Evolutionary conservation across 2,329 filamentous ascomycete genomes (phyloP).

Genomic region (Pezicula rhizophila): DNA sequence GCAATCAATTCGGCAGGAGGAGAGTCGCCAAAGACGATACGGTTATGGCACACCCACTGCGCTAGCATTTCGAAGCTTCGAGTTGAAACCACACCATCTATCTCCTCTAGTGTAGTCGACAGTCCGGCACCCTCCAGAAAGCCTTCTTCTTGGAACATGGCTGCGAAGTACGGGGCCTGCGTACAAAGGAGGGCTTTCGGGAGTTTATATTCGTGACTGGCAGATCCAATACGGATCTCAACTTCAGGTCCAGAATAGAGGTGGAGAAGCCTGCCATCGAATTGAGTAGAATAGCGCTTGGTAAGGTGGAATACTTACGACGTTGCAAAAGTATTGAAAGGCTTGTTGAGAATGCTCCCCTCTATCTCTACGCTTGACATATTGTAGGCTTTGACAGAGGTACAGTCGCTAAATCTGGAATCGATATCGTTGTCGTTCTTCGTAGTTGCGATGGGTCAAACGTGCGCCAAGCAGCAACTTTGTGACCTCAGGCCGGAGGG

Average conservation of each 20-base stretch:
- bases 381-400: no score
- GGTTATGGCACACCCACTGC: conserved; percentile 10
- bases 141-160: conserved; percentile 9
- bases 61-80: conserved; percentile 11
- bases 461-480: no score
- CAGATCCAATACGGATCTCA: conserved; percentile 12
- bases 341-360: no score
- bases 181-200: conserved; percentile 11
- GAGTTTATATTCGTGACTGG: conserved; percentile 11
- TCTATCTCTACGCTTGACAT: no score
- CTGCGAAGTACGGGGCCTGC: conserved; percentile 12
- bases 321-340: no score
- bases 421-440: no score
- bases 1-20: conserved; percentile 8
- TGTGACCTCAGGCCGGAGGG: no score
- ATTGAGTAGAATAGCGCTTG: background rate
- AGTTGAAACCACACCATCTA: conserved; percentile 11
- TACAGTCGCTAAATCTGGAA: no score
- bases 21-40: conserved; percentile 8
- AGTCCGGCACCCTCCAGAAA: conserved; percentile 12
- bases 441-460: no score
- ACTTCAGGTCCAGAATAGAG: conserved; percentile 12
- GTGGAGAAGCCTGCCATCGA: conserved; percentile 5
- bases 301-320: no score
- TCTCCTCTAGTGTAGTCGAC: conserved; percentile 10